A percentile compares a stretch with the other conserved stretches of the same genome.
Evolutionary conservation across 2,329 filamentous ascomycete species (phyloP).

Genomic region (Ceratocystis alfenasii): DNA sequence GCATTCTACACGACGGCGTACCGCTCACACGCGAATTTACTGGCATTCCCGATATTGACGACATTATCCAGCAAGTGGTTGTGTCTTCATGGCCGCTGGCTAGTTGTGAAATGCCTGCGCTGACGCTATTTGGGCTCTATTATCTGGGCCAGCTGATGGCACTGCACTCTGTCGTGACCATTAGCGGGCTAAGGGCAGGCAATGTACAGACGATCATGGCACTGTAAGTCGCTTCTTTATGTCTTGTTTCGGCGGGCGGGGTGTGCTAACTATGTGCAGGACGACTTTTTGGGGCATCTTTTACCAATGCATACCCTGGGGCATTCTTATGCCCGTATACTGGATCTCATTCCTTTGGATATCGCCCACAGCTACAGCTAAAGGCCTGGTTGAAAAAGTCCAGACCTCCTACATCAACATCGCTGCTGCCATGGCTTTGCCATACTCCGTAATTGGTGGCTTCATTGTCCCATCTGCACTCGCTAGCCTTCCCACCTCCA

Average conservation of each 20-base stretch:
- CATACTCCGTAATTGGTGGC: slow-evolving; percentile 23
- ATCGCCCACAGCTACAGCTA: slow-evolving; percentile 22
- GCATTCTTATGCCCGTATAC: slow-evolving; percentile 25
- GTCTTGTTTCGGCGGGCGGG: neutral
- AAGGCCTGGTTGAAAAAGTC: slow-evolving; percentile 14
- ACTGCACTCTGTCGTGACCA: slow-evolving; percentile 23
- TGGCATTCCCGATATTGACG: slow-evolving; percentile 23
- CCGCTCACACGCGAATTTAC: slow-evolving; percentile 21
- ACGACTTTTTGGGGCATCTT: slow-evolving; percentile 24
- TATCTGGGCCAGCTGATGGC: slow-evolving; percentile 24
- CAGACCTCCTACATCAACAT: slow-evolving; percentile 14
- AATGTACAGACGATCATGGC: slow-evolving; percentile 24
- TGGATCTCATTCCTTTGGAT: slow-evolving; percentile 24
- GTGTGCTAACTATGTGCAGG: slow-evolving; percentile 20
- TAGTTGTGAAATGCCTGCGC: slow-evolving; percentile 18
- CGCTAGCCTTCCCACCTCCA: slow-evolving; percentile 22
- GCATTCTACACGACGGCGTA: slow-evolving; percentile 13
- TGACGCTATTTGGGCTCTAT: slow-evolving; percentile 24
- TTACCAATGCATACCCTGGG: slow-evolving; percentile 25
- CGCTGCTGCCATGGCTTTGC: slow-evolving; percentile 22
- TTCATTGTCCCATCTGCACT: slow-evolving; percentile 24
- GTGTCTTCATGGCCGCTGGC: slow-evolving; percentile 23
- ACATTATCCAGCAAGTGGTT: slow-evolving; percentile 23
- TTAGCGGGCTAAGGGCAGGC: slow-evolving; percentile 24
- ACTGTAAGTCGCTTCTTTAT: slow-evolving; percentile 20